Evolutionary conservation across 129 eudicot species (phyloP).

Genomic region (Escallonia rubra): DNA sequence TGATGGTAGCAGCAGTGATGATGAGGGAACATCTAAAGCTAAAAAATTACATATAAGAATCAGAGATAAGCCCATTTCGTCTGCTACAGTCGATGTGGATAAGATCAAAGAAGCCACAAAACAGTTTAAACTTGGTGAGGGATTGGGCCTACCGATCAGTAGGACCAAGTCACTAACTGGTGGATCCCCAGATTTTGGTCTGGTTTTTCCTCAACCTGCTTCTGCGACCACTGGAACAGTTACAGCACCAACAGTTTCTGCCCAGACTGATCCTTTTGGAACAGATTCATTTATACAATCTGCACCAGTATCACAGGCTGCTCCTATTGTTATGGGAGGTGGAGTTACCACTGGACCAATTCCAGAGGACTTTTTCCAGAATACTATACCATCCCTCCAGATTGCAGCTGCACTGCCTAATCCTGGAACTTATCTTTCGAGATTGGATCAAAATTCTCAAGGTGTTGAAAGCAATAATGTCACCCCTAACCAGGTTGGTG

Average conservation of each 20-base stretch:
- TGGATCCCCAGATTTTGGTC: slow-evolving; percentile 59
- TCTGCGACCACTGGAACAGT: slow-evolving; percentile 28
- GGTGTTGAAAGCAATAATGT: slow-evolving; percentile 36
- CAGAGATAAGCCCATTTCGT: slow-evolving; percentile 66
- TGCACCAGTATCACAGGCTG: slow-evolving; percentile 40
- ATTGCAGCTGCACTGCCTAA: slow-evolving; percentile 92
- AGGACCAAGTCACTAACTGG: slow-evolving; percentile 83
- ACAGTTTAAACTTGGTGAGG: slow-evolving; percentile 60
- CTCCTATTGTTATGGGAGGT: slow-evolving; percentile 47
- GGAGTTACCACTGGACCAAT: slow-evolving; percentile 82
- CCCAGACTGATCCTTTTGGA: slow-evolving; percentile 68
- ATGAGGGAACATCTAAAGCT: slow-evolving; percentile 76
- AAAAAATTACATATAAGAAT: slow-evolving; percentile 69
- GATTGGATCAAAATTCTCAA: slow-evolving; percentile 63
- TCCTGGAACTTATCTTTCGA: slow-evolving; percentile 74
- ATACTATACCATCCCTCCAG: slow-evolving; percentile 86
- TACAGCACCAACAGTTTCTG: slow-evolving; percentile 27
- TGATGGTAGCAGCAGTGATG: slow-evolving; percentile 94
- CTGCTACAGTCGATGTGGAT: slow-evolving; percentile 75
- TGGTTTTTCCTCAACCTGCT: slow-evolving; percentile 46
- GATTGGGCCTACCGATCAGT: slow-evolving; percentile 62
- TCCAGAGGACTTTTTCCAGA: slow-evolving; percentile 97
- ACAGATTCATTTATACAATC: slow-evolving; percentile 47
- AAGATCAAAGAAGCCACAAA: slow-evolving; percentile 97
- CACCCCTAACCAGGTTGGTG: slow-evolving; percentile 37